Evolutionary conservation across 768 basidiomycete species (phyloP), one percentile per base, ranked within the genome.

Genomic region (Nevesoporus exiguus): DNA sequence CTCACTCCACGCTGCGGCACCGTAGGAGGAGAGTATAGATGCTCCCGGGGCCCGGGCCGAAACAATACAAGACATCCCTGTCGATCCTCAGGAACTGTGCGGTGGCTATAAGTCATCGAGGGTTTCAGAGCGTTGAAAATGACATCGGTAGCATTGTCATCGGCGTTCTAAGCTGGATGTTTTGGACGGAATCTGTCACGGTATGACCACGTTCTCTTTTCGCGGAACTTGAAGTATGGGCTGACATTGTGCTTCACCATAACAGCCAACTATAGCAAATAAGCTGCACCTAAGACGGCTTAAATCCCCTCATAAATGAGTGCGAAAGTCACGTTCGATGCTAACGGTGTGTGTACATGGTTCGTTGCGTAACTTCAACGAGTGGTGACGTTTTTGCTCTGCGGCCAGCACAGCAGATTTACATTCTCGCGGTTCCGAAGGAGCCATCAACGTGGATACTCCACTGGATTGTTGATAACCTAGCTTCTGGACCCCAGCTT

Each of bases 21-120:
- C n/a, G n/a, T n/a, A n/a, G n/a, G n/a, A n/a, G n/a, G n/a, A n/a
- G 78, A 53, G 71, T 57, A 73, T 80, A n/a, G 76, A n/a, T 82
- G 76, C 68, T 79, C 42, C 81, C 81, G 2, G 82, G 78, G 5
- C 82, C 83, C 56, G 78, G 81, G 54, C 73, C 65, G 4, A 73
- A 75, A 1, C 78, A 80, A 54, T 73, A 74, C n/a, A 79, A 74
- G 46, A 72, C 77, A 5, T 80, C 79, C 55, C 69, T 82, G 3
- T 70, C 75, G n/a, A 72, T 82, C 46, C 82, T 83, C 68, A 71
- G 67, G 42, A 68, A 71, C 48, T 74, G 56, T 17, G 63, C 66
- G 0, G 60, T 63, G 27, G 49, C 48, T 30, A 48, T 66, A 19
- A 41, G 54, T 22, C 10, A 41, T 3, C 54, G 54, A 52, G 61